phyloP scores from a whole-genome alignment of 2,329 filamentous ascomycete genomes.

The Rasamsonia emersonii region DNA sequence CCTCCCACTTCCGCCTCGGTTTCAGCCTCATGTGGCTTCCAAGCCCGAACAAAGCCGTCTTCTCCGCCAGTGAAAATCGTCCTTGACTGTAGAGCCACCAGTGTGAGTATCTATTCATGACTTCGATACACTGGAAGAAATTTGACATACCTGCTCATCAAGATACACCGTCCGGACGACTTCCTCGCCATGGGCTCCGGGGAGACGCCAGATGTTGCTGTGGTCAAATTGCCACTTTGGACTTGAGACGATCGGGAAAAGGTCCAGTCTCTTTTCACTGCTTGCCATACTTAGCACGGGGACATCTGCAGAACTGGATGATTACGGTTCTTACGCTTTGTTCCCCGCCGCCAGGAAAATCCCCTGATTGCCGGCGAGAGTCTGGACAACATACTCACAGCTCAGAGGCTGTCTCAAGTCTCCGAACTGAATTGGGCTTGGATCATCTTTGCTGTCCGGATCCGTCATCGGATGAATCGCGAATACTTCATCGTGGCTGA shows the following conservation, averaged over 20 bases:
- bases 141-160: constrained; percentile 32
- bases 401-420: constrained; percentile 47
- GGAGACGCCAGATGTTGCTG: constrained; percentile 32
- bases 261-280: constrained; percentile 34
- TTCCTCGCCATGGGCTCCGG: constrained; percentile 42
- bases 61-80: constrained; percentile 39
- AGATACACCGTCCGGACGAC: constrained; percentile 38
- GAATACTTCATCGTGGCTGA: constrained; percentile 55
- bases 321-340: constrained; percentile 34
- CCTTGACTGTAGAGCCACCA: constrained; percentile 19
- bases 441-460: constrained; percentile 34
- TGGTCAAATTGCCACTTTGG: constrained; percentile 33
- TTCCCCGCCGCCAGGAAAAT: constrained; percentile 41
- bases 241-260: constrained; percentile 29
- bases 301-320: neutral
- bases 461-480: constrained; percentile 48
- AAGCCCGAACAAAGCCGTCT: constrained; percentile 34
- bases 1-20: constrained; percentile 7
- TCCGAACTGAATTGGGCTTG: constrained; percentile 42
- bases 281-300: constrained; percentile 1
- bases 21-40: constrained; percentile 22
- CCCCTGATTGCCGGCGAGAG: constrained; percentile 37
- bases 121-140: neutral
- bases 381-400: constrained; percentile 53
- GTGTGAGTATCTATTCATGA: no score